Conservation (phyloP, 2,329 filamentous ascomycete genomes). For the Cladosporium sp. region DNA sequence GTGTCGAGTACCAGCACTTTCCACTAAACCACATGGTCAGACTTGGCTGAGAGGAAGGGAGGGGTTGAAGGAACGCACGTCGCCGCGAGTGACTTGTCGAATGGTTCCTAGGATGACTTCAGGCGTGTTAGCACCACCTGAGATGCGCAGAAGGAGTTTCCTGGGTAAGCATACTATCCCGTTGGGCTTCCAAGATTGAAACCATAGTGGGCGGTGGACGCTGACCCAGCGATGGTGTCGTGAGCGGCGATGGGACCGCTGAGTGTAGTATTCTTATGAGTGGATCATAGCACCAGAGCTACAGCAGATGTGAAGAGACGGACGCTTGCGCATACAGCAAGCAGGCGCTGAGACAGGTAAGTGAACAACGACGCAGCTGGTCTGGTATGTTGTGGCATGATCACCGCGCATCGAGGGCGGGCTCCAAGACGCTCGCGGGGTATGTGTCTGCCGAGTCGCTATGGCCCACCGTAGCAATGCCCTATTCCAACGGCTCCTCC, state of each 20-base stretch:
- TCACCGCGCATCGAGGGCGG: background rate
- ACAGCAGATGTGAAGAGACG: background rate
- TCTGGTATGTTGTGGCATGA: background rate
- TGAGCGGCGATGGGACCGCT: background rate
- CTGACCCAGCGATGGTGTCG: background rate
- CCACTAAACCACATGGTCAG: conserved; percentile 59
- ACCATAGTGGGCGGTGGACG: conserved; percentile 56
- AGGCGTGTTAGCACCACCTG: conserved; percentile 3
- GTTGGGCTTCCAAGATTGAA: conserved; percentile 82
- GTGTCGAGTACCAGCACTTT: conserved; percentile 92
- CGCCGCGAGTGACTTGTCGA: conserved; percentile 71
- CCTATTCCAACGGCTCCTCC: background rate
- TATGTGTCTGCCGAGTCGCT: background rate
- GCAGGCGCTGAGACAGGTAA: background rate
- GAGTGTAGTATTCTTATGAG: background rate
- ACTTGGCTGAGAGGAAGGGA: conserved; percentile 15
- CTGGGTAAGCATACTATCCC: conserved; percentile 55
- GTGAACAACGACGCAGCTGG: background rate
- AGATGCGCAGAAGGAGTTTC: background rate
- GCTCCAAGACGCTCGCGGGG: background rate
- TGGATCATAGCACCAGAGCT: conserved; percentile 1
- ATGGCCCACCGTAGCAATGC: background rate
- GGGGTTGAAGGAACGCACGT: conserved; percentile 38
- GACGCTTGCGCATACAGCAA: background rate
- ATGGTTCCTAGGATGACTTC: conserved; percentile 70